Conservation (phyloP, 768 basidiomycete species). For the Gymnopilus dilepis region DNA sequence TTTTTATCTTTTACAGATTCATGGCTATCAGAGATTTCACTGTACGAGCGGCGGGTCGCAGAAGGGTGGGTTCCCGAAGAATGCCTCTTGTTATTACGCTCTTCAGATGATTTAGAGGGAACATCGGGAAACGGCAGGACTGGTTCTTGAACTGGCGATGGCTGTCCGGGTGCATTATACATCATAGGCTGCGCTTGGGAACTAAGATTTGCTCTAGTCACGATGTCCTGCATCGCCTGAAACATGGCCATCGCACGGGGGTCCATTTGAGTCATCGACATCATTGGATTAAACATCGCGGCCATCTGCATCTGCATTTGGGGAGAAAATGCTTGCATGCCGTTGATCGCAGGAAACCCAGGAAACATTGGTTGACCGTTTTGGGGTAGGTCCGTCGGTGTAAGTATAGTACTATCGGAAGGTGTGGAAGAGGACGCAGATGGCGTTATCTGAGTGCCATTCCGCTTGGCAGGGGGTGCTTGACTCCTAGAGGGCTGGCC, state of each 20-base stretch:
- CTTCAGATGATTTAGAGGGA: constrained; percentile 2
- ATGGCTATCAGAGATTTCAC: constrained; percentile 7
- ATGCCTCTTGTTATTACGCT: not conserved
- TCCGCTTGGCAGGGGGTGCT: not conserved
- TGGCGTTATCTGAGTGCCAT: not conserved
- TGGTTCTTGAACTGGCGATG: constrained; percentile 20
- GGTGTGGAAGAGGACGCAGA: constrained; percentile 4
- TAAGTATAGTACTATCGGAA: not conserved
- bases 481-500: not conserved
- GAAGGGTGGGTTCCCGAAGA: not conserved
- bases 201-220: constrained; percentile 3
- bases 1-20: constrained; percentile 9
- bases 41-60: not conserved
- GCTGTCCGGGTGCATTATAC: not conserved
- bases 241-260: constrained; percentile 13
- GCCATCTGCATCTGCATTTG: constrained; percentile 20
- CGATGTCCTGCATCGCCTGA: constrained; percentile 11
- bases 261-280: constrained; percentile 13
- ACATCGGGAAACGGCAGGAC: constrained; percentile 21
- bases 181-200: constrained; percentile 6
- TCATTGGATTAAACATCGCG: constrained; percentile 22
- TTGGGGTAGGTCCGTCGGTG: not conserved
- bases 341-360: constrained; percentile 9
- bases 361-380: not conserved
- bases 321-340: constrained; percentile 13